These are phyloP conservation scores for Paxillus involutus DNA, from an alignment of 768 basidiomycete species.

Conservation along the genomic window DNA sequence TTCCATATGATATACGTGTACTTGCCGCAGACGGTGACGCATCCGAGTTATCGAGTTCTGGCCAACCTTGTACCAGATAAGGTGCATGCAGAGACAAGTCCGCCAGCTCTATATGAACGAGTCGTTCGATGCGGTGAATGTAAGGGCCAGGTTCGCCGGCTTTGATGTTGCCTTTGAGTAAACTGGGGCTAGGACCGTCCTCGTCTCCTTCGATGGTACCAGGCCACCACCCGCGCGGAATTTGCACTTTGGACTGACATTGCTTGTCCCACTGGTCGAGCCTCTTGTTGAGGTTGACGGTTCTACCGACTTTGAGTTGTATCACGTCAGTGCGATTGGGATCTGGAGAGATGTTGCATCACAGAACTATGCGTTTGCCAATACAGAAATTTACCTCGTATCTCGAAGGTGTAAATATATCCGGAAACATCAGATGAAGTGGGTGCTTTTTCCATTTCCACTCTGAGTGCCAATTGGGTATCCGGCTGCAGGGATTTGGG, in stretches of 20 bases:
- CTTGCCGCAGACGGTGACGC: constrained; percentile 13
- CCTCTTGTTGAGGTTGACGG: constrained; percentile 69
- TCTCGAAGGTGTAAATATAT: constrained; percentile 83
- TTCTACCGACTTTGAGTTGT: constrained; percentile 78
- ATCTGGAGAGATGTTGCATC: constrained; percentile 25
- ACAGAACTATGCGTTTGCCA: background rate
- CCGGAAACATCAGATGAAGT: constrained; percentile 63
- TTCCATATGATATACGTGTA: background rate
- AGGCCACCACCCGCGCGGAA: constrained; percentile 76
- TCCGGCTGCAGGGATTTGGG: constrained; percentile 59
- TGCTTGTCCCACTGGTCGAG: constrained; percentile 82
- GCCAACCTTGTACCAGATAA: constrained; percentile 58
- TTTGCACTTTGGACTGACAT: constrained; percentile 74
- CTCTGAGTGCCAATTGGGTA: constrained; percentile 56
- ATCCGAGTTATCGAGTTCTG: constrained; percentile 34
- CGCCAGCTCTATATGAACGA: constrained; percentile 78
- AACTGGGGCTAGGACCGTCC: constrained; percentile 36
- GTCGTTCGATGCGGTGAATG: constrained; percentile 74
- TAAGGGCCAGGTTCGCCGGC: constrained; percentile 61
- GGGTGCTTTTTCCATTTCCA: constrained; percentile 53
- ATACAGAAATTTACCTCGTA: constrained; percentile 51
- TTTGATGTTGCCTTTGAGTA: constrained; percentile 66
- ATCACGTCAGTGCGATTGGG: constrained; percentile 38
- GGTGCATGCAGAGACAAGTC: constrained; percentile 59
- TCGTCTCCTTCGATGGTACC: constrained; percentile 44